Evolutionary conservation across 2,329 filamentous ascomycete species (phyloP).

Genomic region (Fusarium foetens): DNA sequence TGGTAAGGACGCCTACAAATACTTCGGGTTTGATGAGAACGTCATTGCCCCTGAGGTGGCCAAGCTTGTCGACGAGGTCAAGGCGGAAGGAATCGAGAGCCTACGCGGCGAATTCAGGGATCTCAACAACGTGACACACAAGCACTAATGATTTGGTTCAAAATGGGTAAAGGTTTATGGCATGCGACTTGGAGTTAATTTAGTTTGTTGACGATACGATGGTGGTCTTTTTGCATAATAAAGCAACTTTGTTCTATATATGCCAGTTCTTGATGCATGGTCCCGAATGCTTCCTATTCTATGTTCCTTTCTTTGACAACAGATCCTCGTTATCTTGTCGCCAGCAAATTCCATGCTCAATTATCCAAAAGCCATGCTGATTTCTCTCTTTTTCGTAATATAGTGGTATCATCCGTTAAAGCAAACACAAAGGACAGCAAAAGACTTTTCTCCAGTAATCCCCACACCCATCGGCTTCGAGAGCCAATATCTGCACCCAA

Average conservation of each 20-base stretch:
- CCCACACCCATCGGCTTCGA: background rate
- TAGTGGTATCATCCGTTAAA: background rate
- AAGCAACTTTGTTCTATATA: slow-evolving; percentile 6
- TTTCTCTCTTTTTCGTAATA: background rate
- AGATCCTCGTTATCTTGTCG: background rate
- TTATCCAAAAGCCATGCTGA: background rate
- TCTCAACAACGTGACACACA: slow-evolving; percentile 40
- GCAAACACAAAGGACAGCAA: background rate
- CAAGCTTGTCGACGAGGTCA: slow-evolving; percentile 46
- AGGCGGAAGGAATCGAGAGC: slow-evolving; percentile 45
- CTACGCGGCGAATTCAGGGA: slow-evolving; percentile 49
- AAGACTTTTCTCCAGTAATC: background rate
- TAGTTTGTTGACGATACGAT: slow-evolving; percentile 7
- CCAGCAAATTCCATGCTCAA: background rate
- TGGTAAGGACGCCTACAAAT: slow-evolving; percentile 63
- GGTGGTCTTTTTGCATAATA: slow-evolving; percentile 8
- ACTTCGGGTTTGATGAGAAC: slow-evolving; percentile 64
- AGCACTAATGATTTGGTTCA: slow-evolving; percentile 28
- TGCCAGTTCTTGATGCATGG: background rate
- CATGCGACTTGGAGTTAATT: slow-evolving; percentile 22
- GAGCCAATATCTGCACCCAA: background rate
- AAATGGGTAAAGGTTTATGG: background rate
- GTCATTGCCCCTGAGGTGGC: slow-evolving; percentile 53
- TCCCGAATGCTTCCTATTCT: background rate
- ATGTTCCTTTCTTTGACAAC: background rate